phyloP scores from a whole-genome alignment of 2,329 filamentous ascomycete genomes.

The Neophaeococcomyces aloes region DNA sequence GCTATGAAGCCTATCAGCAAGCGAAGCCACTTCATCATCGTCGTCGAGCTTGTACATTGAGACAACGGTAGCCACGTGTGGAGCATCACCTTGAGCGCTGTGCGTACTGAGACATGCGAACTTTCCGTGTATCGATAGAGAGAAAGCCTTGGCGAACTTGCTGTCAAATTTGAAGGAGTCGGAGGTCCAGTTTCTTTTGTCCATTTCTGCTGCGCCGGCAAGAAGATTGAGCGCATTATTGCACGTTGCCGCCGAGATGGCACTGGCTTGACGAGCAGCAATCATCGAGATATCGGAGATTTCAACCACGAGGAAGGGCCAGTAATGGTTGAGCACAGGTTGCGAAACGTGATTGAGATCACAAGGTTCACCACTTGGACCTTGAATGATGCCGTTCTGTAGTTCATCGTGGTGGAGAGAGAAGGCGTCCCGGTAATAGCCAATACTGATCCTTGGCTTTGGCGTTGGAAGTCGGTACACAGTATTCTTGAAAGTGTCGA shows the following conservation, averaged over 20 bases:
- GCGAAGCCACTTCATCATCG: slow-evolving; percentile 14
- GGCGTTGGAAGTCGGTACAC: slow-evolving; percentile 17
- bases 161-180: slow-evolving; percentile 12
- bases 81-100: slow-evolving; percentile 15
- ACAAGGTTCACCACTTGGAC: slow-evolving; percentile 14
- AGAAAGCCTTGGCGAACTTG: slow-evolving; percentile 18
- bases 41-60: slow-evolving; percentile 16
- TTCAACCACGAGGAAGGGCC: slow-evolving; percentile 21
- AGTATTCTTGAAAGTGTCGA: slow-evolving; percentile 13
- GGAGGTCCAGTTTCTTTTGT: slow-evolving; percentile 7
- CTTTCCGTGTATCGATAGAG: slow-evolving; percentile 18
- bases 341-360: slow-evolving; percentile 19
- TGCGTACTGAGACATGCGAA: slow-evolving; percentile 17
- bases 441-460: slow-evolving; percentile 15
- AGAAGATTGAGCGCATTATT: slow-evolving; percentile 20
- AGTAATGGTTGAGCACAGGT: slow-evolving; percentile 15
- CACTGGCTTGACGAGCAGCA: slow-evolving; percentile 14
- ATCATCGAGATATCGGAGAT: slow-evolving; percentile 15
- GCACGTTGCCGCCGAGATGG: slow-evolving; percentile 17
- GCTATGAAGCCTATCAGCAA: slow-evolving; percentile 14
- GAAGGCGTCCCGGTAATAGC: slow-evolving; percentile 14
- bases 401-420: slow-evolving; percentile 15
- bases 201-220: slow-evolving; percentile 12
- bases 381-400: slow-evolving; percentile 20
- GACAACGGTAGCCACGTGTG: slow-evolving; percentile 14